Conservation (phyloP, 2,329 filamentous ascomycete species). For the Xylariaceae sp. region DNA sequence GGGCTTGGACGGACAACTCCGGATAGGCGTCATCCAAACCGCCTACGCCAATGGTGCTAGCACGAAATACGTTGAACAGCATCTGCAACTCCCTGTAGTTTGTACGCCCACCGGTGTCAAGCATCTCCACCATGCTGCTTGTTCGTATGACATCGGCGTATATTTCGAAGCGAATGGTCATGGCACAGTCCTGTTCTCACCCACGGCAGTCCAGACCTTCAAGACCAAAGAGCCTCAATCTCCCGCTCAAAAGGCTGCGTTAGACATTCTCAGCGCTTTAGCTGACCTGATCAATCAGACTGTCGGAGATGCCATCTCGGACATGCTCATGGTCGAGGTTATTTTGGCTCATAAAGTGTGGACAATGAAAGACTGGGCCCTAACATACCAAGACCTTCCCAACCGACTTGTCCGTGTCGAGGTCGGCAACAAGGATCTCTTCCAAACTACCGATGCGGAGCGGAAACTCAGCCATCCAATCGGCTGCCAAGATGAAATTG, state of each 20-base stretch:
- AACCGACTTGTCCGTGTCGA: constrained; percentile 95
- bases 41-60: constrained; percentile 97
- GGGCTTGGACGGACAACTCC: constrained; percentile 78
- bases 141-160: constrained; percentile 92
- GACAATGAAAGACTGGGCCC: constrained; percentile 88
- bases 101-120: constrained; percentile 97
- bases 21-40: constrained; percentile 94
- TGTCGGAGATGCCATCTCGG: constrained; percentile 92
- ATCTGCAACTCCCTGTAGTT: constrained; percentile 85
- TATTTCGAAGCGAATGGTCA: constrained; percentile 99
- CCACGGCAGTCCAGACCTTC: constrained; percentile 80
- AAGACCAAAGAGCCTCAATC: constrained; percentile 82
- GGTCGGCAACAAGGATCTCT: constrained; percentile 85
- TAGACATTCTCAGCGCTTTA: constrained; percentile 82
- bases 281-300: constrained; percentile 97
- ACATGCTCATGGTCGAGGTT: constrained; percentile 94
- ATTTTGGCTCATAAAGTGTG: constrained; percentile 95
- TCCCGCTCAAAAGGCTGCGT: constrained; percentile 86
- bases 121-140: constrained; percentile 95
- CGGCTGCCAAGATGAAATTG: constrained; percentile 84
- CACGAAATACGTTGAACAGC: constrained; percentile 88
- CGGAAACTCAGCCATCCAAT: constrained; percentile 79
- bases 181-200: constrained; percentile 93
- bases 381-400: constrained; percentile 90
- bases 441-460: constrained; percentile 91